Percentiles rank a stretch among this genome's conserved stretches.
Evolutionary conservation across 345 rosid species (phyloP).

Genomic region (Eucalyptus viminalis): DNA sequence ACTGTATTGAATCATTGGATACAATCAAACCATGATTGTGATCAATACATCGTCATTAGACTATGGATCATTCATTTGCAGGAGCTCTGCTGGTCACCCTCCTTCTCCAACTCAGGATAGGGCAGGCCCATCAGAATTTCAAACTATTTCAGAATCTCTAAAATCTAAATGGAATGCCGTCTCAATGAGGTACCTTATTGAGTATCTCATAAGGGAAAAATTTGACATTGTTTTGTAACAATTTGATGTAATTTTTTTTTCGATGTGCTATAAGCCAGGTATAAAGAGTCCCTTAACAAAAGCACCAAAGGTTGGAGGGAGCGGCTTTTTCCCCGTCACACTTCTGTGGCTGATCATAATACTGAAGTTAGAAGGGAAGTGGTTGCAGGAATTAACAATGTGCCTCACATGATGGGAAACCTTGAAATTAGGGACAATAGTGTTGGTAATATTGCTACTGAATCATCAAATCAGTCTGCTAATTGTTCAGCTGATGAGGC

Average conservation of each 20-base stretch:
- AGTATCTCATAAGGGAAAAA: background rate
- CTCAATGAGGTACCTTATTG: slow-evolving; percentile 30
- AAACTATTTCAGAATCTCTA: slow-evolving; percentile 50
- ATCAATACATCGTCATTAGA: background rate
- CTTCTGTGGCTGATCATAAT: slow-evolving; percentile 17
- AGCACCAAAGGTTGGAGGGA: slow-evolving; percentile 72
- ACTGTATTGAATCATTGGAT: background rate
- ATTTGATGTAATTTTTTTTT: background rate
- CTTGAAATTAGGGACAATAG: slow-evolving; percentile 22
- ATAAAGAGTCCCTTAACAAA: slow-evolving; percentile 52
- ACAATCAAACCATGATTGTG: background rate
- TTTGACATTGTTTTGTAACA: background rate
- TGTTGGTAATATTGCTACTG: slow-evolving; percentile 12
- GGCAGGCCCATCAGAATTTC: slow-evolving; percentile 58
- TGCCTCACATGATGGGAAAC: slow-evolving; percentile 30
- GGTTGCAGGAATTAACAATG: slow-evolving; percentile 34
- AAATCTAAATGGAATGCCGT: slow-evolving; percentile 52
- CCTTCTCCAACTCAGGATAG: slow-evolving; percentile 22
- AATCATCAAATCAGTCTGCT: slow-evolving; percentile 3
- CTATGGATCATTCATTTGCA: background rate
- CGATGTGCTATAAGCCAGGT: slow-evolving; percentile 10
- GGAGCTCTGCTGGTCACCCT: slow-evolving; percentile 17
- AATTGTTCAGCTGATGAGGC: slow-evolving; percentile 8
- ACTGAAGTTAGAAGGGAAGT: slow-evolving; percentile 42
- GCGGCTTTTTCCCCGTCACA: slow-evolving; percentile 44